A percentile compares a stretch with the other conserved stretches of the same genome.
Conservation (phyloP, 2,329 filamentous ascomycete species). For the Zopfia rhizophila region DNA sequence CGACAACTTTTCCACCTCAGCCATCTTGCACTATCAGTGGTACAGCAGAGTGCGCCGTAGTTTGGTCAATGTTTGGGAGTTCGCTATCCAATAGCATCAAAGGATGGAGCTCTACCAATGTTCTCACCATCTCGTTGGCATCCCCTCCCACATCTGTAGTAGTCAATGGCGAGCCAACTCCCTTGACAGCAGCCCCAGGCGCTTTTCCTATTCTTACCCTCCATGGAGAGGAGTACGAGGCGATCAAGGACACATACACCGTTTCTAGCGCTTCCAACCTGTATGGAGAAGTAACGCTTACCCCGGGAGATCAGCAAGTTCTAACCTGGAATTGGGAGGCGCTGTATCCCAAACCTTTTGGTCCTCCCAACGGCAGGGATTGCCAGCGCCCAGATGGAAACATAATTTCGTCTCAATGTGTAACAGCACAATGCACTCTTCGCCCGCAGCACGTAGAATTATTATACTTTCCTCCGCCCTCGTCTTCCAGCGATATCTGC, state of each 20-base stretch:
- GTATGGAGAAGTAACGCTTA: constrained; percentile 5
- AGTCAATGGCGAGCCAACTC: constrained; percentile 11
- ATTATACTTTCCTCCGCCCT: constrained; percentile 17
- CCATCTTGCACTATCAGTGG: constrained; percentile 5
- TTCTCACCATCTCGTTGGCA: constrained; percentile 14
- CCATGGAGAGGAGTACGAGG: constrained; percentile 2
- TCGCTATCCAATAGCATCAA: constrained; percentile 2
- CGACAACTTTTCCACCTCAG: no score
- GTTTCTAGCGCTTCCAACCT: constrained; percentile 7
- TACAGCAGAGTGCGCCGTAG: constrained; percentile 2
- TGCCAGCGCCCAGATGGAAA: not conserved
- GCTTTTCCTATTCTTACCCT: constrained; percentile 8
- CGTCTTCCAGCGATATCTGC: constrained; percentile 13
- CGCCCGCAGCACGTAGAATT: constrained; percentile 8
- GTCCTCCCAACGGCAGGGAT: constrained; percentile 5
- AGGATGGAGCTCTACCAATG: constrained; percentile 5
- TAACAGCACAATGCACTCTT: constrained; percentile 15
- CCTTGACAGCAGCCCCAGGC: constrained; percentile 8
- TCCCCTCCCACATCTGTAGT: constrained; percentile 13
- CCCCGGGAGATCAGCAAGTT: not conserved
- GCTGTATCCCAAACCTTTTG: not conserved
- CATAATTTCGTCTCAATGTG: constrained; percentile 3
- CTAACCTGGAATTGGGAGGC: constrained; percentile 1
- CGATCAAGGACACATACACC: constrained; percentile 1
- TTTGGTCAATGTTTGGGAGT: constrained; percentile 10